Evolutionary conservation across 1,284 basidiomycete species (phyloP), one percentile per base, ranked within the genome.

Genomic region (Leccinum huronense): DNA sequence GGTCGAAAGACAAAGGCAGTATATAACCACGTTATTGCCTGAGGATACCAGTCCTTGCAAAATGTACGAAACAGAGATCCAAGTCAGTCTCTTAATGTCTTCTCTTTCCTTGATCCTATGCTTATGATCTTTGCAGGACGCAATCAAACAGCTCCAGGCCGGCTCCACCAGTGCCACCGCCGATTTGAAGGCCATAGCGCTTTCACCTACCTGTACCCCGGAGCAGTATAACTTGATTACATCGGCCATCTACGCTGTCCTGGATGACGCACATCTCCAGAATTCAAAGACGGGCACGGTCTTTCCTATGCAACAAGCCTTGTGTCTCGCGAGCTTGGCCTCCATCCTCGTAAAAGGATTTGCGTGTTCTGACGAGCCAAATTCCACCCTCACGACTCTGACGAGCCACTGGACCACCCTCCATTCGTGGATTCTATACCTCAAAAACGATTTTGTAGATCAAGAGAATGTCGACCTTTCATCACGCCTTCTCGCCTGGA

Each of bases 401-500:
- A 45, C 27, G 31, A 27, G 4, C 36, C 68, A 64, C 55, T 76
- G 74, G 73, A 3, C 19, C 34, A 27, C 60, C 13, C 65, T 73
- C 38, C 66, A 60, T 16, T 61, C 14, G 14, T 73, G 75, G 75
- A 61, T 76, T 54, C 19, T 75, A 19, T 71, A 72, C 58, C 61
- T 73, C 14, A 75, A 73, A 57, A 57, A 1, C 34, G 68, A 71
- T 30, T 75, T 71, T 55, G 64, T 73, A 34, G 70, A 72, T 58
- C 63, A 67, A 38, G 71, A 70, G 19, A 54, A 27, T 16, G 57
- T 71, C 42, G 70, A 74, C 3, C 40, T 67, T 36, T 54, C 58
- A 11, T 72, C 73, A 60, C 75, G 75, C 55, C 61, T 69, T 19
- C 54, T 65, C 23, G 63, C 70, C 27, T 75, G 69, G 55, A 65